A percentile compares a stretch with the other conserved stretches of the same genome.
These are phyloP conservation scores for Leccinellum rugosiceps DNA, from an alignment of 768 basidiomycete genomes.

Conservation along the genomic window DNA sequence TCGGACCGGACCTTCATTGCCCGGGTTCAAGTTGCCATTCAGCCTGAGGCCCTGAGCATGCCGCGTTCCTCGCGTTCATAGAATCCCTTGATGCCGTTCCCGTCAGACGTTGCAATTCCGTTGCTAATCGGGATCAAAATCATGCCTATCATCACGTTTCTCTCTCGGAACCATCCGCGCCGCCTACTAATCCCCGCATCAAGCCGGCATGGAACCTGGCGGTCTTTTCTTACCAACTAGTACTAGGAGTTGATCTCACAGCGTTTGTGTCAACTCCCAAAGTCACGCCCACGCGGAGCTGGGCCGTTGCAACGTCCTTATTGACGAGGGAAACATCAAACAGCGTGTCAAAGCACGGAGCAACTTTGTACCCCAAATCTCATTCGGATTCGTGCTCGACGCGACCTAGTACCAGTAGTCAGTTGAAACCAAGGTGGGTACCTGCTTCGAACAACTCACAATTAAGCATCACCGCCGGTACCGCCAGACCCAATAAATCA, in stretches of 20 bases:
- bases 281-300: neutral
- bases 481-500: neutral
- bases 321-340: neutral
- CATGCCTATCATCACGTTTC: neutral
- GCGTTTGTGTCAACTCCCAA: neutral
- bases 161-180: neutral
- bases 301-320: neutral
- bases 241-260: neutral
- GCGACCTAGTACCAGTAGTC: neutral
- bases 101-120: too few relatives aligned
- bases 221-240: neutral
- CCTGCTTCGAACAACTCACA: neutral
- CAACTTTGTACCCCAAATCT: neutral
- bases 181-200: neutral
- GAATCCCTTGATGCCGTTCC: neutral
- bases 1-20: neutral
- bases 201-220: neutral
- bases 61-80: neutral
- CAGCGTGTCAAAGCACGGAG: neutral
- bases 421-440: neutral
- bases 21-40: neutral
- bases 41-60: too few relatives aligned
- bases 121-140: neutral
- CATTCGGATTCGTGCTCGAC: neutral
- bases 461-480: neutral